Base-by-base conservation (phyloP, 2,329 filamentous ascomycete genomes). In the Dactylonectria macrodidyma region DNA sequence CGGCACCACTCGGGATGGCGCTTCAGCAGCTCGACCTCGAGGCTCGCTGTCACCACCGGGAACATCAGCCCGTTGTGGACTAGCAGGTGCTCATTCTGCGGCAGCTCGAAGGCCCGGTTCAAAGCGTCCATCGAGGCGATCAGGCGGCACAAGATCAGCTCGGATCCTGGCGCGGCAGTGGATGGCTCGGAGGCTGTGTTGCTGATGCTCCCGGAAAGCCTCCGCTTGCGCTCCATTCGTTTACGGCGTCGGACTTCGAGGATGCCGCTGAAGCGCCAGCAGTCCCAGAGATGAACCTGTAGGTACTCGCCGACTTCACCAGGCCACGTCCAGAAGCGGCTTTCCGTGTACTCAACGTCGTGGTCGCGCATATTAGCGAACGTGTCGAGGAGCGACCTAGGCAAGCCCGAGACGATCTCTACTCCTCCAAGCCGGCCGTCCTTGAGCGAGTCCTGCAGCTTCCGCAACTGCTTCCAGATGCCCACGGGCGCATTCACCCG, bases 41-140 rank as follows among this genome's bases (percentile, higher is more conserved):
- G 63, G 2, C 73, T 62, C 0, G 72, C 73, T 2, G 52, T 67
- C 14, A 75, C 50, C 3, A 73, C 41, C 1, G 73, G 68, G 30
- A 74, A 74, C 8, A 71, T 58, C 0, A 75, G 50, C 0, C 68
- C 73, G 2, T 75, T 75, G 48, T 75, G 67, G 5, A 73, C 71
- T 0, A 75, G 59, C 1, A 73, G 24, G 24, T 75, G 65, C 1
- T 68, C 58, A 10, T 74, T 75, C 3, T 68, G 68, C 2, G 73
- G 73, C 2, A 74, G 59, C 3, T 72, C 56, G 3, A 65, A 74
- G 4, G 73, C 67, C 3, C 73, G 65, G 7, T 69, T 73, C 0
- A 75, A 65, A 3, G 73, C 73, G 44, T 75, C 73, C 51, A 75
- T 71, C 0, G 72, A 71, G 0, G 73, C 65, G 41, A 75, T 72